A percentile compares a stretch with the other conserved stretches of the same genome.
Evolutionary conservation across 352 stramenopile genomes (phyloP).

Genomic region (Phytophthora agathidicida): DNA sequence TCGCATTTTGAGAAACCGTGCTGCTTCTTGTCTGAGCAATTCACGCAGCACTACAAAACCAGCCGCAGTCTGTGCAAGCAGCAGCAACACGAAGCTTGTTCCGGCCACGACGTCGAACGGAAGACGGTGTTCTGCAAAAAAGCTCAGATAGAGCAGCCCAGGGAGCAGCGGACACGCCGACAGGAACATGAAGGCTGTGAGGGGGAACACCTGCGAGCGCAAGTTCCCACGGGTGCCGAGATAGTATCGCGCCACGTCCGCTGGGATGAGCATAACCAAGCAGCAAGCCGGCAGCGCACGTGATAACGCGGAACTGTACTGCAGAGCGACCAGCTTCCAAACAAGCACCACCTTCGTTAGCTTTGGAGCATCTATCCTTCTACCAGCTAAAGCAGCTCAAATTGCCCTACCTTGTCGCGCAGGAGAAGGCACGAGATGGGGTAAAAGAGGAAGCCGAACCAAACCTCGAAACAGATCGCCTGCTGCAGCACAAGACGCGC

Average conservation of each 20-base stretch:
- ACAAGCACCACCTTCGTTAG: not conserved
- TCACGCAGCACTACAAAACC: conserved; percentile 54
- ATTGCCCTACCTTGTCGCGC: conserved; percentile 47
- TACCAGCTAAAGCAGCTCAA: conserved; percentile 5
- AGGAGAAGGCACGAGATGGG: conserved; percentile 64
- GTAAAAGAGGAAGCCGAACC: conserved; percentile 65
- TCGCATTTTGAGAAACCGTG: conserved; percentile 59
- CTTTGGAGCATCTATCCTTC: too few relatives aligned
- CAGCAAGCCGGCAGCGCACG: conserved; percentile 46
- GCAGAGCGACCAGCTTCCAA: conserved; percentile 35
- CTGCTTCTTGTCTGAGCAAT: conserved; percentile 62
- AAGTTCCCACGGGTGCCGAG: conserved; percentile 66
- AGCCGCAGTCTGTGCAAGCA: conserved; percentile 44
- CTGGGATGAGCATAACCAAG: conserved; percentile 48
- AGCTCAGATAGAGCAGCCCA: conserved; percentile 57
- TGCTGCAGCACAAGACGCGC: conserved; percentile 61
- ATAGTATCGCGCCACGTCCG: conserved; percentile 61
- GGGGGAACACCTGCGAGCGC: conserved; percentile 60
- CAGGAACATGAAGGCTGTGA: conserved; percentile 74
- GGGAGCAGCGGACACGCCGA: conserved; percentile 64
- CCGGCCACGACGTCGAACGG: conserved; percentile 55
- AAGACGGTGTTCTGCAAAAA: conserved; percentile 57
- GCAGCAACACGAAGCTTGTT: conserved; percentile 37
- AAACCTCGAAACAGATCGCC: conserved; percentile 59
- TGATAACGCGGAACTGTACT: conserved; percentile 52